These are phyloP conservation scores for Fusarium guadeloupense DNA, from an alignment of 2,329 filamentous ascomycete genomes.

Conservation along the genomic window DNA sequence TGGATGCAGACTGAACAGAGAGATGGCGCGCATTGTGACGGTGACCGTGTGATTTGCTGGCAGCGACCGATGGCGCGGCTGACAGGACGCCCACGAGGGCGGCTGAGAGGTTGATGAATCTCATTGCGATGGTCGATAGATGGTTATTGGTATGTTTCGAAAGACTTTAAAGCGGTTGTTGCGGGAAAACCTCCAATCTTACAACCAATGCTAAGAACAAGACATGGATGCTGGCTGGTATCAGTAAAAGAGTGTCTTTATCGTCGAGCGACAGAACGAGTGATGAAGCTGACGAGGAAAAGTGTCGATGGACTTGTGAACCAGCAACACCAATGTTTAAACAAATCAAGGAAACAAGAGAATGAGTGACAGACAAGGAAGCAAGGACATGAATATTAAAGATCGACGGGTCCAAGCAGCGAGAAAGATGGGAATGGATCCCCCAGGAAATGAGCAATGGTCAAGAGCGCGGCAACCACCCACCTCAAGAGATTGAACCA, in stretches of 20 bases:
- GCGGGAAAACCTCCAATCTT: conserved; percentile 26
- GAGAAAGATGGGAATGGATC: conserved; percentile 37
- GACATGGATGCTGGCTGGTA: conserved; percentile 24
- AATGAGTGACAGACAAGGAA: conserved; percentile 30
- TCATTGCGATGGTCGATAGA: conserved; percentile 57
- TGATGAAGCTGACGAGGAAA: conserved; percentile 34
- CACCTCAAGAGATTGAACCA: conserved; percentile 36
- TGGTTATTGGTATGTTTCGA: conserved; percentile 30
- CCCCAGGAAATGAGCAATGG: conserved; percentile 42
- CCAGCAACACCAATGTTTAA: conserved; percentile 39
- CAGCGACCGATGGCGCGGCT: conserved; percentile 51
- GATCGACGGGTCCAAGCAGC: conserved; percentile 38
- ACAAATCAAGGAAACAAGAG: conserved; percentile 35
- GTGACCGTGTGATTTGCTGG: conserved; percentile 46
- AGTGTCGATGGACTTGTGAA: conserved; percentile 24
- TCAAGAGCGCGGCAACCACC: conserved; percentile 32
- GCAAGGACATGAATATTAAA: conserved; percentile 32
- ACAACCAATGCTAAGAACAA: conserved; percentile 27
- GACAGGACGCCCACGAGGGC: conserved; percentile 60
- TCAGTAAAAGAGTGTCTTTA: conserved; percentile 33
- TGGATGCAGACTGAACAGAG: conserved; percentile 29
- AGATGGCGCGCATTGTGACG: conserved; percentile 49
- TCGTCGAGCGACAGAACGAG: conserved; percentile 42
- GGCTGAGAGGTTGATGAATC: conserved; percentile 59
- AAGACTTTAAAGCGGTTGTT: conserved; percentile 30